phyloP scores from a whole-genome alignment of 177 flowering plant species.

The Vitis hybrid region DNA sequence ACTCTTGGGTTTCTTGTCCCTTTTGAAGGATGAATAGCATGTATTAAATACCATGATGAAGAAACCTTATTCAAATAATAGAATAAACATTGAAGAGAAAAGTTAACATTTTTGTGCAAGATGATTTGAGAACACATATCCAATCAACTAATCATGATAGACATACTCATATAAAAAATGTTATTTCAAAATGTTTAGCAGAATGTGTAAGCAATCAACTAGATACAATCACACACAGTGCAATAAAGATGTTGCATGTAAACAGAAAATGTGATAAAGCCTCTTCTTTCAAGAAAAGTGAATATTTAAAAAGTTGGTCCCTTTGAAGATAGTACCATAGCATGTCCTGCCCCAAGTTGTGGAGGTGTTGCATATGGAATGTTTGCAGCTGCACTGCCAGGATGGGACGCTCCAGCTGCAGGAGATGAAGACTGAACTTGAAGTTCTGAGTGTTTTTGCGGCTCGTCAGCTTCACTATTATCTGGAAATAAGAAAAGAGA shows the following conservation, averaged over 20 bases:
- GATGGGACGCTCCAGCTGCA: slow-evolving; percentile 38
- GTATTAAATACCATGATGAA: too few species aligned
- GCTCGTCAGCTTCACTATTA: slow-evolving; percentile 57
- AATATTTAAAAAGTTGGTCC: not conserved
- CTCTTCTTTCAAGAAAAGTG: not conserved
- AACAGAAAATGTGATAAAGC: not conserved
- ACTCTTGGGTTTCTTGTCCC: too few species aligned
- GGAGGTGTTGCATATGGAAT: slow-evolving; percentile 48
- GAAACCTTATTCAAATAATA: too few species aligned
- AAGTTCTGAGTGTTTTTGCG: slow-evolving; percentile 45
- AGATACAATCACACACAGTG: too few species aligned
- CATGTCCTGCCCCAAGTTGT: slow-evolving; percentile 53
- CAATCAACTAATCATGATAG: too few species aligned
- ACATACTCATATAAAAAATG: too few species aligned
- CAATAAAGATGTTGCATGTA: not conserved
- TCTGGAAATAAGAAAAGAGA: slow-evolving; percentile 27
- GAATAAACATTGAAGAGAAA: too few species aligned
- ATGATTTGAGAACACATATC: too few species aligned
- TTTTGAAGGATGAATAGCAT: too few species aligned
- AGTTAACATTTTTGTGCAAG: too few species aligned
- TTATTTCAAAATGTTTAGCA: too few species aligned
- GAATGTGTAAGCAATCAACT: too few species aligned
- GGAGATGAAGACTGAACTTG: slow-evolving; percentile 41
- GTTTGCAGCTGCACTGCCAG: slow-evolving; percentile 37
- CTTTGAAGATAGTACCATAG: slow-evolving; percentile 42